These are phyloP conservation scores for Ormosia semicastrata DNA, from an alignment of 306 rosid species.

Conservation along the genomic window DNA sequence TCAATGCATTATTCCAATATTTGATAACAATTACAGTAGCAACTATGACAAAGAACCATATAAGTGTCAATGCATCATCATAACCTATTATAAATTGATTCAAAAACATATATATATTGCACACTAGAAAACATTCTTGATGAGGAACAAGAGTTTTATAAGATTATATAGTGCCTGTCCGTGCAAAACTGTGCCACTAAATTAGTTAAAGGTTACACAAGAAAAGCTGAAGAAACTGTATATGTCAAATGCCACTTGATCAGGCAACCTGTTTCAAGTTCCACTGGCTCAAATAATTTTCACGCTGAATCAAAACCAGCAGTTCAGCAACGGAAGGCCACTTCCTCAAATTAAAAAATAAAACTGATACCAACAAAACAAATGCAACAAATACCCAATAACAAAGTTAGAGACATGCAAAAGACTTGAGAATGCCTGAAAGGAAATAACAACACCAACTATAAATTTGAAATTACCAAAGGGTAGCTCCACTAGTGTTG, in stretches of 20 bases:
- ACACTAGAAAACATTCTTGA: not conserved
- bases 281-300: not conserved
- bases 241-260: constrained; percentile 25
- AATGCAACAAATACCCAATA: constrained; percentile 3
- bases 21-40: not conserved
- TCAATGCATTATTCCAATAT: constrained; percentile 1
- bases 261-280: constrained; percentile 1
- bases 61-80: not conserved
- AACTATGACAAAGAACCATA: constrained; percentile 1
- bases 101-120: not conserved
- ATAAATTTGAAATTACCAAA: constrained; percentile 66
- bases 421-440: constrained; percentile 7
- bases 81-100: not conserved
- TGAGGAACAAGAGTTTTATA: not conserved
- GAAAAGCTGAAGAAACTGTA: constrained; percentile 16
- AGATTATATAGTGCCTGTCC: constrained; percentile 12
- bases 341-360: not conserved
- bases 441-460: constrained; percentile 12
- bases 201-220: constrained; percentile 1
- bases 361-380: not conserved
- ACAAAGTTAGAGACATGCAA: not conserved
- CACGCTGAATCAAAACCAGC: constrained; percentile 21
- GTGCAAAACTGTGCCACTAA: not conserved
- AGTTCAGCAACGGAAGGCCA: constrained; percentile 6
- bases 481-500: constrained; percentile 85